These are phyloP conservation scores for Claviceps sp. DNA, from an alignment of 2,329 filamentous ascomycete species.

Conservation along the genomic window DNA sequence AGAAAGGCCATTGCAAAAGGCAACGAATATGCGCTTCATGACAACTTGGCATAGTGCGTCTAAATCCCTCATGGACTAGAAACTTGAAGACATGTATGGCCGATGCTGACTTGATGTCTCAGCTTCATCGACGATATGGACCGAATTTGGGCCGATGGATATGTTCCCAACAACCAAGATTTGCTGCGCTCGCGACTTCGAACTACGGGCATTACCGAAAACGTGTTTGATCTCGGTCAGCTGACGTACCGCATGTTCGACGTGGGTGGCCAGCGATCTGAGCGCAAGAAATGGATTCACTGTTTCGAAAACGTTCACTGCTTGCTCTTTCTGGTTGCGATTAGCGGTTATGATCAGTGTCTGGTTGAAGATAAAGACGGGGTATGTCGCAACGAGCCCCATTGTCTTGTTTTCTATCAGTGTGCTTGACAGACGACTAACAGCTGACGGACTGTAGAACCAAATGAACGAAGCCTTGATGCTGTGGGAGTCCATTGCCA, in stretches of 20 bases:
- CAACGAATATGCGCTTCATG: conserved; percentile 92
- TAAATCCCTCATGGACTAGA: background rate
- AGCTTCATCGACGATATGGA: conserved; percentile 78
- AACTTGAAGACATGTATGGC: background rate
- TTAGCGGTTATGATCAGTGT: conserved; percentile 94
- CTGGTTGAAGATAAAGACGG: conserved; percentile 93
- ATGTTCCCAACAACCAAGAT: conserved; percentile 85
- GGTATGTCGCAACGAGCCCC: conserved; percentile 37
- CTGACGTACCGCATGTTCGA: conserved; percentile 97
- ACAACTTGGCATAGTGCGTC: conserved; percentile 84
- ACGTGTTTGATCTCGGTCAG: conserved; percentile 88
- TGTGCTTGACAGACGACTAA: background rate
- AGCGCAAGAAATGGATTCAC: conserved; percentile 99
- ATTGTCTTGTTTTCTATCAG: background rate
- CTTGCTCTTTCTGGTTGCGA: conserved; percentile 83
- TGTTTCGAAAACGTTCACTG: conserved; percentile 94
- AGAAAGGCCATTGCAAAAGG: conserved; percentile 82
- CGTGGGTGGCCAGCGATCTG: conserved; percentile 86
- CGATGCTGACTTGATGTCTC: conserved; percentile 4
- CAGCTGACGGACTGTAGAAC: conserved; percentile 39
- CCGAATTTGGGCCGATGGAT: conserved; percentile 60
- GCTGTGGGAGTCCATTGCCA: conserved; percentile 76
- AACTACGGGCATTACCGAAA: conserved; percentile 95
- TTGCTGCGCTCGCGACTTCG: conserved; percentile 92
- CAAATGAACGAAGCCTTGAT: conserved; percentile 86